Base-by-base conservation (phyloP, 495 filamentous ascomycete genomes). In the Cenococcum geophilum region DNA sequence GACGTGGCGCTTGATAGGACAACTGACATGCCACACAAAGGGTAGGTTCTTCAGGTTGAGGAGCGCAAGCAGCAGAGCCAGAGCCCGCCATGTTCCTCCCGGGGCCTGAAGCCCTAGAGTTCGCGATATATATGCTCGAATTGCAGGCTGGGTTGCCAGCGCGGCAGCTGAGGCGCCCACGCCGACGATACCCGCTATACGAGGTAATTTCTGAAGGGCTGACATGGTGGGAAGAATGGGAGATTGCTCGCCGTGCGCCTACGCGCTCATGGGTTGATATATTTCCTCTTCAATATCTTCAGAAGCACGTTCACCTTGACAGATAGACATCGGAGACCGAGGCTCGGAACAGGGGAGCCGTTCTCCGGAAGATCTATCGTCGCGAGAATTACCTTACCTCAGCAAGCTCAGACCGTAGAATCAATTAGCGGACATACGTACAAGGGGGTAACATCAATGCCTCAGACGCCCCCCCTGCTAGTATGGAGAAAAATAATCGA, bases 31-130 rank as follows among this genome's bases (percentile, higher is more conserved):
- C 88, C 88, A 92, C 12, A 81, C 79, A n/a, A 86, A 72, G 0
- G 88, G 88, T n/a, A 89, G 51, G 61, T 77, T 86, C 78, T 92
- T 91, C 76, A 85, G 75, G 68, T 89, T 89, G 11, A 78, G 62
- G 0, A 85, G 53, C 0, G 80, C 80, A 40, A 86, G 72, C 11
- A 83, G 11, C 40, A 87, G 64, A 4, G 78, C 77, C 0, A 86
- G 65, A 0, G 76, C 56, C 56, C 74, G 76, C 84, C 84, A 88
- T 35, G 71, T 61, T 23, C 65, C 64, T n/a, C 67, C 68, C 0
- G 65, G 55, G 8, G 58, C 59, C 4, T 22, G 56, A 2, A 67
- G 43, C 16, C 66, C 66, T 8, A 55, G 51, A 48, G 57, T 61
- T 54, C 59, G 57, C 9, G 48, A 21, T 1, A 65, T 2, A 21